Percentiles rank a stretch among this genome's conserved stretches.
phyloP scores from a whole-genome alignment of 768 basidiomycete species.

The Auriculariales sp. region DNA sequence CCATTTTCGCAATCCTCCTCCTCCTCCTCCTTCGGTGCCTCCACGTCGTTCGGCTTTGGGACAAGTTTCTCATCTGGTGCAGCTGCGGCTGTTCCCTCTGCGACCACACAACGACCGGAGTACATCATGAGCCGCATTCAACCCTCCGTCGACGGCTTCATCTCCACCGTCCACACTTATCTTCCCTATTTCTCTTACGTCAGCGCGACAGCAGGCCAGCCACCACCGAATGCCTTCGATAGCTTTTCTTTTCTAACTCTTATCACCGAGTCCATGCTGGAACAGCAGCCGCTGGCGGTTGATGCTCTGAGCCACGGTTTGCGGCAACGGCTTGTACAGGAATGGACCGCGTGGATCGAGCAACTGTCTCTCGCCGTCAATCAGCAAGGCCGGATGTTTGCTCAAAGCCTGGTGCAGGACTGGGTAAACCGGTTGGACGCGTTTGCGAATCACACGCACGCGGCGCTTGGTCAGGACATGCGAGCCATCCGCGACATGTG shows the following conservation, averaged over 20 bases:
- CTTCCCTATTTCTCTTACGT: slow-evolving; percentile 72
- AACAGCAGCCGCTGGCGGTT: slow-evolving; percentile 54
- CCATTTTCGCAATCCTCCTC: slow-evolving; percentile 49
- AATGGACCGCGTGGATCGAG: slow-evolving; percentile 70
- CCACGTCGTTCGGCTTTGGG: slow-evolving; percentile 21
- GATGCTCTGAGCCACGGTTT: slow-evolving; percentile 40
- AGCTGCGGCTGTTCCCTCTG: slow-evolving; percentile 8
- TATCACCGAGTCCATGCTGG: slow-evolving; percentile 50
- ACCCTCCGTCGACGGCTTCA: slow-evolving; percentile 63
- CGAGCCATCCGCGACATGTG: slow-evolving; percentile 43
- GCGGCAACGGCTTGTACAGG: slow-evolving; percentile 47
- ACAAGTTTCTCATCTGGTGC: background rate
- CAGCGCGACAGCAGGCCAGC: slow-evolving; percentile 23
- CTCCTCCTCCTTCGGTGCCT: slow-evolving; percentile 16
- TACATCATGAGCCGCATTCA: slow-evolving; percentile 65
- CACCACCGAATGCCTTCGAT: slow-evolving; percentile 50
- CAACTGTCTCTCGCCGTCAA: slow-evolving; percentile 59
- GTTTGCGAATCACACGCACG: slow-evolving; percentile 37
- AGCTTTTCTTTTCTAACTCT: slow-evolving; percentile 57
- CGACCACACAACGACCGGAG: slow-evolving; percentile 72
- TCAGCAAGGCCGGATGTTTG: slow-evolving; percentile 64
- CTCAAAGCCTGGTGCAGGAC: slow-evolving; percentile 45
- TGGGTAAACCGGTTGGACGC: slow-evolving; percentile 63
- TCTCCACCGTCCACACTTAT: slow-evolving; percentile 64
- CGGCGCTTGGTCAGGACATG: slow-evolving; percentile 26